A percentile compares a stretch with the other conserved stretches of the same genome.
Conservation (phyloP, 805 yeast species). For the Pachysolen tannophilus region DNA sequence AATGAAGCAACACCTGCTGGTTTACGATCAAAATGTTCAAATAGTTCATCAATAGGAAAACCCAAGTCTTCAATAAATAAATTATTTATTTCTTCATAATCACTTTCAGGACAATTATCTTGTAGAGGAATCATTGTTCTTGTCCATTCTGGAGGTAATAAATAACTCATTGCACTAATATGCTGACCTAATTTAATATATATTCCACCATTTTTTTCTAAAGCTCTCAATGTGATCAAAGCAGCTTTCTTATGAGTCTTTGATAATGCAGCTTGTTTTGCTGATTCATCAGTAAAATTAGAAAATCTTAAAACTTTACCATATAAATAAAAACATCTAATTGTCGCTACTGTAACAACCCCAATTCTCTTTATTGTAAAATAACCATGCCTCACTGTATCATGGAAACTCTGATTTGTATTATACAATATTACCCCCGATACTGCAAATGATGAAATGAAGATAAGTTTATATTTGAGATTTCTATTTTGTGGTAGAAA, state of each 20-base stretch:
- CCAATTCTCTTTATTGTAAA: slow-evolving; percentile 43
- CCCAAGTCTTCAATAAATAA: slow-evolving; percentile 71
- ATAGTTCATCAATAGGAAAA: slow-evolving; percentile 47
- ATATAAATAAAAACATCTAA: slow-evolving; percentile 67
- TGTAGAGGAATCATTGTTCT: slow-evolving; percentile 88
- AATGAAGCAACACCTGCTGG: slow-evolving; percentile 96
- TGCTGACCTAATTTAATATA: slow-evolving; percentile 96
- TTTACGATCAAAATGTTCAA: slow-evolving; percentile 51
- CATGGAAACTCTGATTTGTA: slow-evolving; percentile 29
- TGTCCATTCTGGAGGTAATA: slow-evolving; percentile 93
- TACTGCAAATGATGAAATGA: not conserved
- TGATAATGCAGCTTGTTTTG: slow-evolving; percentile 43
- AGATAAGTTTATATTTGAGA: too few species aligned
- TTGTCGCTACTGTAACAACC: slow-evolving; percentile 61
- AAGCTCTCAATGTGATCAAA: slow-evolving; percentile 62
- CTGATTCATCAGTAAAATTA: slow-evolving; percentile 35
- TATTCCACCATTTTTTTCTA: slow-evolving; percentile 84
- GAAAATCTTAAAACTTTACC: slow-evolving; percentile 40
- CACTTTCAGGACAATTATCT: slow-evolving; percentile 80
- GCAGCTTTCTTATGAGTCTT: slow-evolving; percentile 76
- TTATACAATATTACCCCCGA: slow-evolving; percentile 17
- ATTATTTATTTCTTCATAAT: slow-evolving; percentile 55
- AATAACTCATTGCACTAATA: slow-evolving; percentile 82
- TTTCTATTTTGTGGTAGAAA: too few species aligned
- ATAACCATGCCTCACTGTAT: slow-evolving; percentile 24